Base-by-base conservation (phyloP, 2,329 filamentous ascomycete species). In the Fusarium odoratissimum region DNA sequence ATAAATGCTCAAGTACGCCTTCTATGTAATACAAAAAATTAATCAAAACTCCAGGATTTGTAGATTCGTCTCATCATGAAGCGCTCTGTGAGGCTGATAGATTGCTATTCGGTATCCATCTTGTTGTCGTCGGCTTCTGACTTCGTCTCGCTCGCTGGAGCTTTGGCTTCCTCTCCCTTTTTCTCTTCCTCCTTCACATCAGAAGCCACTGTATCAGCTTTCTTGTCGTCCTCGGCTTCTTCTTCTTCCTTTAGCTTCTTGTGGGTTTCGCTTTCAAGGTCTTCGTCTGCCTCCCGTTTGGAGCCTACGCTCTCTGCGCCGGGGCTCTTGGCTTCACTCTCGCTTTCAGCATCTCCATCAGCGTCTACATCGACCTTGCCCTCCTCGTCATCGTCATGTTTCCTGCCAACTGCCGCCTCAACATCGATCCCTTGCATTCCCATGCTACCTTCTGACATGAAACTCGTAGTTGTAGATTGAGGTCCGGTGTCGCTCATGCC, bases 401-500 rank as follows among this genome's bases (percentile, higher is more conserved):
- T 88, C 30, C 89, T 82, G 2, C 90, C 90, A 8, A 91, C 88
- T 8, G 90, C 89, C 25, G 88, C 89, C 77, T 90, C 89, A 28
- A 91, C 81, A 75, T 91, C 87, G 67, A 91, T 89, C 17, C 84
- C 86, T 58, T 86, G 84, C 81, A 88, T 86, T 52, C 85, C 83
- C n/a, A 87, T 75, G 41, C 82, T 80, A 38, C 77, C 79, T 48
- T 84, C 81, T 61, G 84, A 80, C 28, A 83, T 78, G 64, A 81
- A 80, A 56, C 79, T 82, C 44, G 80, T 84, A 21, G 80, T 83
- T 60, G 82, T 84, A 58, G 72, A 83, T 81, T 93, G 95, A 14
- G 93, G 91, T 0, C 96, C 96, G 73, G 94, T 92, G 79, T 99
- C 96, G 75, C 93, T 91, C 66, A 95, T 90, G 8, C 95, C 95